phyloP scores from a whole-genome alignment of 129 eudicot species.

The Flaveria ramosissima region DNA sequence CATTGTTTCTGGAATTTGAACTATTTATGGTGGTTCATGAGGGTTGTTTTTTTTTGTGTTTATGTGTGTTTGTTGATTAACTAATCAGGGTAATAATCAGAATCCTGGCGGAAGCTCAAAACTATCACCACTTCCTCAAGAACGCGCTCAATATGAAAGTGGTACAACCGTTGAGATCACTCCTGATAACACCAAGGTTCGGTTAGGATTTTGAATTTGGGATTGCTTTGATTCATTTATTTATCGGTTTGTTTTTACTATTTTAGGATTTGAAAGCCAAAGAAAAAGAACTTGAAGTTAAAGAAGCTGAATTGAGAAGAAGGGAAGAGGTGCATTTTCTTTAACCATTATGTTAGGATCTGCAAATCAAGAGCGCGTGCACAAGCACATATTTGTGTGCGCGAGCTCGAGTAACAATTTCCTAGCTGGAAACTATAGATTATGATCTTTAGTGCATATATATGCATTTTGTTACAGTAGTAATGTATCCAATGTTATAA shows the following conservation, averaged over 20 bases:
- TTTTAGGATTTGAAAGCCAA: conserved; percentile 63
- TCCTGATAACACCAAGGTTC: conserved; percentile 53
- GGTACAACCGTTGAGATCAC: conserved; percentile 67
- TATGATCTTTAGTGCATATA: no score
- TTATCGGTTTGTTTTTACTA: conserved; percentile 5
- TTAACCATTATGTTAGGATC: neutral
- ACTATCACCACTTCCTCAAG: conserved; percentile 73
- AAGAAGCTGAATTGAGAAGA: conserved; percentile 74
- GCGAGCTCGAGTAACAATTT: neutral
- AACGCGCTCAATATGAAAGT: conserved; percentile 65
- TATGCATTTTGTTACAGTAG: neutral
- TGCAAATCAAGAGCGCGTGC: neutral
- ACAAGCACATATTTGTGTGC: no score
- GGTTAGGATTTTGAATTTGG: neutral
- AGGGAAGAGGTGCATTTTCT: conserved; percentile 69
- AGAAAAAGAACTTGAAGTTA: conserved; percentile 82
- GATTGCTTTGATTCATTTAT: conserved; percentile 8
- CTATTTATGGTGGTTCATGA: neutral
- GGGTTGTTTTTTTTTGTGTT: conserved; percentile 16
- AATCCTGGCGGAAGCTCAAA: conserved; percentile 56
- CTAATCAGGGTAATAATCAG: conserved; percentile 33
- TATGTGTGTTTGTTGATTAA: conserved; percentile 16
- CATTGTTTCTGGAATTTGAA: neutral
- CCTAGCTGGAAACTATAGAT: neutral
- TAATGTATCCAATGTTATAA: neutral